Percentiles rank a stretch among this genome's conserved stretches.
These are phyloP conservation scores for Leccinum huronense DNA, from an alignment of 1,284 basidiomycete species.

Conservation along the genomic window DNA sequence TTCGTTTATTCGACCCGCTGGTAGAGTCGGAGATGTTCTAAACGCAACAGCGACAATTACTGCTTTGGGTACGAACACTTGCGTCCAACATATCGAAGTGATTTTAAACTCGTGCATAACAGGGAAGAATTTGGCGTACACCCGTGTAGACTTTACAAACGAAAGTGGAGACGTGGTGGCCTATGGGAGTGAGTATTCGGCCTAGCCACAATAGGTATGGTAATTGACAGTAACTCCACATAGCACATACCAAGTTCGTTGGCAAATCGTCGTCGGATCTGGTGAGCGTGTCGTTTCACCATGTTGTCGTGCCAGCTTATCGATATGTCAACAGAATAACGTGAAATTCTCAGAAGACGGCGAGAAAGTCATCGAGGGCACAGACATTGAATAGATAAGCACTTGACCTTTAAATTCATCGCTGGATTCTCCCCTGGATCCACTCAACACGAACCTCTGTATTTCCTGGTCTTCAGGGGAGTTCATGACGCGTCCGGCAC, in stretches of 20 bases:
- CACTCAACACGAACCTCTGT: neutral
- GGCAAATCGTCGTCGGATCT: constrained; percentile 68
- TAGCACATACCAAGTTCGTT: constrained; percentile 88
- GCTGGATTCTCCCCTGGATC: neutral
- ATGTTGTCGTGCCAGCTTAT: neutral
- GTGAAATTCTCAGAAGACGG: constrained; percentile 81
- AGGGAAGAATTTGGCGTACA: constrained; percentile 86
- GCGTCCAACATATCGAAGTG: neutral
- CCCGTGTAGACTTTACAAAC: constrained; percentile 76
- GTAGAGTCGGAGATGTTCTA: constrained; percentile 61
- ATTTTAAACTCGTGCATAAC: neutral
- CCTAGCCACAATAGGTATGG: neutral
- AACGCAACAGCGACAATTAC: constrained; percentile 61
- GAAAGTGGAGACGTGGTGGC: constrained; percentile 72
- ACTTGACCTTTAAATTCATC: neutral
- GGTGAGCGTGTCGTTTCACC: constrained; percentile 39
- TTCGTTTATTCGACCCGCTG: constrained; percentile 75
- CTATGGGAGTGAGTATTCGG: constrained; percentile 65
- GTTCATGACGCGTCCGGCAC: neutral
- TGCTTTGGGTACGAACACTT: constrained; percentile 51
- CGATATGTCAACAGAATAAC: constrained; percentile 52
- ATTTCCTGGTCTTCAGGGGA: neutral
- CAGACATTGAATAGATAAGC: constrained; percentile 38
- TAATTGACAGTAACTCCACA: constrained; percentile 11
- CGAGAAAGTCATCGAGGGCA: constrained; percentile 68